These are phyloP conservation scores for Penicillium sp. DNA, from an alignment of 2,329 filamentous ascomycete species.

Conservation along the genomic window DNA sequence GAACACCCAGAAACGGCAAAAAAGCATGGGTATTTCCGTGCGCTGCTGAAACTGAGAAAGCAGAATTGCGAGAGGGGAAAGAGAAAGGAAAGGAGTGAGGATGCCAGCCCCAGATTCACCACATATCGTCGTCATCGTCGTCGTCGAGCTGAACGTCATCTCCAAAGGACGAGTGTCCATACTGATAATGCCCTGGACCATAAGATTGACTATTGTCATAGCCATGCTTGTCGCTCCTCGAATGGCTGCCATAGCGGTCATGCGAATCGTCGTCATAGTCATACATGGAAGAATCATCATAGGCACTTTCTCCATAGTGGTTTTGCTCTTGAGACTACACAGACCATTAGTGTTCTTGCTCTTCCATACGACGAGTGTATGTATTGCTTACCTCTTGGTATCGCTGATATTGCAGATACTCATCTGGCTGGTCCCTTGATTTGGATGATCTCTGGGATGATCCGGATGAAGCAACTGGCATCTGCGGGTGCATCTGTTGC, in stretches of 20 bases:
- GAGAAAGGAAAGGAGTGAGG: conserved; percentile 18
- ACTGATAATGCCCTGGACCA: conserved; percentile 37
- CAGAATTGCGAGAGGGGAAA: conserved; percentile 20
- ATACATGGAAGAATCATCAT: conserved; percentile 54
- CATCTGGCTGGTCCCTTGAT: conserved; percentile 41
- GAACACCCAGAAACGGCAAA: conserved; percentile 25
- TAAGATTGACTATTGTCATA: conserved; percentile 42
- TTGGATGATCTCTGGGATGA: conserved; percentile 65
- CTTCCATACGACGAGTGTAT: not conserved
- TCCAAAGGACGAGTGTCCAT: conserved; percentile 42
- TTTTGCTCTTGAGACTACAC: conserved; percentile 26
- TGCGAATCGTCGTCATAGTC: conserved; percentile 49
- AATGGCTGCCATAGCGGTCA: conserved; percentile 39
- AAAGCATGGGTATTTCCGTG: conserved; percentile 34
- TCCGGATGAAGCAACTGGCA: conserved; percentile 78
- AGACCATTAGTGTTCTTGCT: conserved; percentile 6
- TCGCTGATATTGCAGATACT: conserved; percentile 47
- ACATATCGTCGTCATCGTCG: conserved; percentile 51
- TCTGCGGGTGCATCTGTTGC: conserved; percentile 96
- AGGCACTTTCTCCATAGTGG: conserved; percentile 43
- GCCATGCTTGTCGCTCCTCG: conserved; percentile 38
- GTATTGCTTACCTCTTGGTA: conserved; percentile 46
- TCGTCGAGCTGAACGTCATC: conserved; percentile 45
- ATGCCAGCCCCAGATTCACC: conserved; percentile 39
- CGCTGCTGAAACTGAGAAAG: conserved; percentile 28